Percentiles rank a stretch among this genome's conserved stretches.
Evolutionary conservation across 2,329 filamentous ascomycete genomes (phyloP).

Genomic region (Stemphylium lycopersici): DNA sequence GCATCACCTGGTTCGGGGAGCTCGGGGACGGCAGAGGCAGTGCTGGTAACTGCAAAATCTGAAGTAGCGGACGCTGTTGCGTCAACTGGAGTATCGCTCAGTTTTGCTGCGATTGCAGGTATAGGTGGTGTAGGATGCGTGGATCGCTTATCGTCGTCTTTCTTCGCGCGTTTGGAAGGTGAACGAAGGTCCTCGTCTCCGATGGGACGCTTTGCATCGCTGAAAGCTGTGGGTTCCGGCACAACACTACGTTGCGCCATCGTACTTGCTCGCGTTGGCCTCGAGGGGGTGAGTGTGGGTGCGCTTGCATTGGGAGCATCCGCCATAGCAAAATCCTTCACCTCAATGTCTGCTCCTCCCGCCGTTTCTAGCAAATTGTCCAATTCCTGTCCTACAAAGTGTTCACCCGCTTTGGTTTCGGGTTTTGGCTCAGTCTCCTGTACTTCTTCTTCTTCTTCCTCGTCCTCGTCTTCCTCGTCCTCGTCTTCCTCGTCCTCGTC

Average conservation of each 20-base stretch:
- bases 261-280: background rate
- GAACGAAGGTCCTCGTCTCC: slow-evolving; percentile 27
- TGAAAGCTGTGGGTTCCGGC: slow-evolving; percentile 1
- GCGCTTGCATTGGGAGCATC: slow-evolving; percentile 10
- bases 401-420: slow-evolving; percentile 40
- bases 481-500: slow-evolving; percentile 57
- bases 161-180: slow-evolving; percentile 38
- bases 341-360: slow-evolving; percentile 11
- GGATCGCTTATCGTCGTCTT: slow-evolving; percentile 15
- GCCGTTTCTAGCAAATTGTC: slow-evolving; percentile 31
- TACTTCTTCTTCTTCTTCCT: slow-evolving; percentile 55
- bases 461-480: slow-evolving; percentile 17
- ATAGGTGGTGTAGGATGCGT: slow-evolving; percentile 7
- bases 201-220: slow-evolving; percentile 33
- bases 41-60: slow-evolving; percentile 23
- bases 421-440: background rate
- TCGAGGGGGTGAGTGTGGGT: background rate
- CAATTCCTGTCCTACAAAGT: slow-evolving; percentile 47
- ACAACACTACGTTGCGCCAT: slow-evolving; percentile 1
- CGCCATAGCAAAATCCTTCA: slow-evolving; percentile 23
- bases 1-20: slow-evolving; percentile 24
- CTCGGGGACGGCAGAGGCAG: slow-evolving; percentile 21
- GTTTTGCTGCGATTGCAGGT: background rate
- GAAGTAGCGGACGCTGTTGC: slow-evolving; percentile 19
- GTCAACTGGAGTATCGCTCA: background rate